Evolutionary conservation across 2,329 filamentous ascomycete genomes (phyloP).

Genomic region (Celoporthe dispersa): DNA sequence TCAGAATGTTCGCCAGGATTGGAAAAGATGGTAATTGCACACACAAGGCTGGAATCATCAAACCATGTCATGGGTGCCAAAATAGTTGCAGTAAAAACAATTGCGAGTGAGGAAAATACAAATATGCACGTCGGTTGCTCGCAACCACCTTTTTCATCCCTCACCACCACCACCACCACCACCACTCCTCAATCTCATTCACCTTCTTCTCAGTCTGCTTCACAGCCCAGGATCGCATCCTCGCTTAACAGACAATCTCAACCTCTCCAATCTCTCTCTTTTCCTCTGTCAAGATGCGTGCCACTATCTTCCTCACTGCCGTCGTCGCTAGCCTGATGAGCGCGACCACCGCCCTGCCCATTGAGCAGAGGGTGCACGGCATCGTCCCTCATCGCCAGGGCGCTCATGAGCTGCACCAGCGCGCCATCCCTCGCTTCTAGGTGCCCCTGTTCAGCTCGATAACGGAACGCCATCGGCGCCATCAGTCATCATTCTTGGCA

Average conservation of each 20-base stretch:
- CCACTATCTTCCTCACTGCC: constrained; percentile 9
- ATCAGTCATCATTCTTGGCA: not conserved
- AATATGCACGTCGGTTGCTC: constrained; percentile 2
- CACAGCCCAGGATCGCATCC: not conserved
- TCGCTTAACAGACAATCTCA: not conserved
- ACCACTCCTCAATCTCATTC: not conserved
- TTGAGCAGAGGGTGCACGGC: constrained; percentile 12
- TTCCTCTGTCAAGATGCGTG: constrained; percentile 10
- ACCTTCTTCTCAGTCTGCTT: not conserved
- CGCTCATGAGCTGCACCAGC: constrained; percentile 8
- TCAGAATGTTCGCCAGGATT: not conserved
- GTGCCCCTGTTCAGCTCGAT: not conserved
- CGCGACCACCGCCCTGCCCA: constrained; percentile 7
- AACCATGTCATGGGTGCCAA: not conserved
- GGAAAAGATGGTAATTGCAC: not conserved
- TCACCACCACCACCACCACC: constrained; percentile 1
- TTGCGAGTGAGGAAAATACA: not conserved
- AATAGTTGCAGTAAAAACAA: not conserved
- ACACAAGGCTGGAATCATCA: not conserved
- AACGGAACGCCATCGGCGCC: not conserved
- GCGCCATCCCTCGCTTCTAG: constrained; percentile 8
- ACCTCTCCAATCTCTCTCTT: not conserved
- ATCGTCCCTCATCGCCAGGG: constrained; percentile 13
- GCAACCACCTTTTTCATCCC: not conserved
- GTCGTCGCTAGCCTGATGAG: constrained; percentile 9